Evolutionary conservation across 306 rosid genomes (phyloP).

Genomic region (Phaseolus lunatus): DNA sequence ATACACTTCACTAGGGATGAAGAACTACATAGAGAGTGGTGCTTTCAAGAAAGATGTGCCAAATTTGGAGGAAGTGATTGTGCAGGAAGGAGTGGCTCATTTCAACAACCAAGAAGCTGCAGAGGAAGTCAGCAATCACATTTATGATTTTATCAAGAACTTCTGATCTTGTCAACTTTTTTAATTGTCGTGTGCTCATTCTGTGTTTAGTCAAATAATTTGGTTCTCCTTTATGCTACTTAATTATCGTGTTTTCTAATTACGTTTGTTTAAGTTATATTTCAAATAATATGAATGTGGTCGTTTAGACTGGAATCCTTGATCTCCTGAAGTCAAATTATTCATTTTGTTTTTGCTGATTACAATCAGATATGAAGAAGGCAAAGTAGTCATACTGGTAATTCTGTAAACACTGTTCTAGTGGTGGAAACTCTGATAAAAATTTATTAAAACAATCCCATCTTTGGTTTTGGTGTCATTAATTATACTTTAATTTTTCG

Average conservation of each 20-base stretch:
- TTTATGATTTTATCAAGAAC: constrained; percentile 39
- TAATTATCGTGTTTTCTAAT: not conserved
- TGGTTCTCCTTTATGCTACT: not conserved
- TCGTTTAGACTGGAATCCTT: not conserved
- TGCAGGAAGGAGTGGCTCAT: constrained; percentile 49
- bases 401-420: no score
- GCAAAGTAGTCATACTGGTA: not conserved
- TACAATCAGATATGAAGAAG: not conserved
- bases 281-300: not conserved
- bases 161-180: constrained; percentile 7
- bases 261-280: not conserved
- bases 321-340: not conserved
- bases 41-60: constrained; percentile 49
- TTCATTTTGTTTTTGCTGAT: not conserved
- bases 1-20: constrained; percentile 26
- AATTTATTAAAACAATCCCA: no score
- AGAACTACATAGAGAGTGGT: constrained; percentile 41
- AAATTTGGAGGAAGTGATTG: constrained; percentile 45
- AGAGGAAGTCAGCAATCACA: constrained; percentile 40
- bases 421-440: no score
- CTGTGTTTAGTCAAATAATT: not conserved
- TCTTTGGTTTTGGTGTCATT: no score
- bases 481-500: no score
- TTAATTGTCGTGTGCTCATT: not conserved
- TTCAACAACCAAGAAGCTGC: constrained; percentile 51